Evolutionary conservation across 495 filamentous ascomycete species (phyloP).

Genomic region (Penicillium silybi): DNA sequence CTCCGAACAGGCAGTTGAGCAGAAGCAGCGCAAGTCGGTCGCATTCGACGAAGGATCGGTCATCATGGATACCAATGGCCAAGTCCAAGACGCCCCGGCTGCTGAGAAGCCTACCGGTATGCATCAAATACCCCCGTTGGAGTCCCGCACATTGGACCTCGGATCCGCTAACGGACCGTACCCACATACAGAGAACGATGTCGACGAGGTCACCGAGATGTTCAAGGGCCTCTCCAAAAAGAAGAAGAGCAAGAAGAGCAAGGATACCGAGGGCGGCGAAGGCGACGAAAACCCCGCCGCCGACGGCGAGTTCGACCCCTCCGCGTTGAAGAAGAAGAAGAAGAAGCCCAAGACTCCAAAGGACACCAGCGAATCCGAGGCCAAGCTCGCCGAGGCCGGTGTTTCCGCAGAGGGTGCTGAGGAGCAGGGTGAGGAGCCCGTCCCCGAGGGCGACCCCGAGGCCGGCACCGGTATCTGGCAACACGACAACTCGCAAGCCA

Average conservation of each 20-base stretch:
- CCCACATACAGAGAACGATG: constrained; percentile 52
- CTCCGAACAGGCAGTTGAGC: constrained; percentile 28
- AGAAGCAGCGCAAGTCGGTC: constrained; percentile 77
- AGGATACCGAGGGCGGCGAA: constrained; percentile 53
- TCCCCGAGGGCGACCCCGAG: constrained; percentile 71
- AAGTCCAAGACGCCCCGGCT: constrained; percentile 65
- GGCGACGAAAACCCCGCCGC: constrained; percentile 57
- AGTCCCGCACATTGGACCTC: not conserved
- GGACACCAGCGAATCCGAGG: constrained; percentile 75
- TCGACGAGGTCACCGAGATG: constrained; percentile 68
- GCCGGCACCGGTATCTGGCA: constrained; percentile 92
- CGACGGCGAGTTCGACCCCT: constrained; percentile 68
- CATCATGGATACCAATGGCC: constrained; percentile 80
- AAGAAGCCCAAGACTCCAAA: constrained; percentile 66
- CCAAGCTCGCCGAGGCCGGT: constrained; percentile 72
- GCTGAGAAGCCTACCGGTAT: constrained; percentile 55
- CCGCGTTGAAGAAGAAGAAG: constrained; percentile 90
- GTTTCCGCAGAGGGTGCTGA: constrained; percentile 49
- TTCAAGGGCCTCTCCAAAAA: constrained; percentile 88
- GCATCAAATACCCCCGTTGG: constrained; percentile 3
- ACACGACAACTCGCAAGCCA: constrained; percentile 68
- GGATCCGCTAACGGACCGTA: constrained; percentile 9
- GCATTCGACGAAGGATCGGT: constrained; percentile 80
- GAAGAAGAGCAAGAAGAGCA: constrained; percentile 66
- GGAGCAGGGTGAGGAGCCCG: constrained; percentile 44